phyloP scores from a whole-genome alignment of 1,284 basidiomycete species.

The Mycena sp. region DNA sequence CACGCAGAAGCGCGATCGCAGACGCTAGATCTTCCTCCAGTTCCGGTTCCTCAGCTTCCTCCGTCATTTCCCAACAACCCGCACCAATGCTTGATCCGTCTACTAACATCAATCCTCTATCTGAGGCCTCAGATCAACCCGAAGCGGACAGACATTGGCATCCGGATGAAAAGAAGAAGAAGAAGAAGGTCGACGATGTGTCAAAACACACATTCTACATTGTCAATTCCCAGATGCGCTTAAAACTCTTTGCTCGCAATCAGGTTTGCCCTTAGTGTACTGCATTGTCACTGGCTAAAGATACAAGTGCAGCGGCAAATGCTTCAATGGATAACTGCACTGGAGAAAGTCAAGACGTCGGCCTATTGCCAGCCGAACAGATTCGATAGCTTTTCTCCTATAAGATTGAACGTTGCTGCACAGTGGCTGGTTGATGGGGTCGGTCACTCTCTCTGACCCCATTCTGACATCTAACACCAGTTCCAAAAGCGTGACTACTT shows the following conservation, averaged over 20 bases:
- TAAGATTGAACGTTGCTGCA: constrained; percentile 91
- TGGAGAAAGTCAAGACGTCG: constrained; percentile 84
- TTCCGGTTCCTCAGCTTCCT: constrained; percentile 43
- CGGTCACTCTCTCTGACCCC: constrained; percentile 39
- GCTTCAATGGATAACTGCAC: constrained; percentile 95
- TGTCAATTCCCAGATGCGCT: constrained; percentile 88
- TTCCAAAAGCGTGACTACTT: constrained; percentile 86
- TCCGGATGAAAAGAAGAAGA: constrained; percentile 51
- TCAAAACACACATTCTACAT: constrained; percentile 96
- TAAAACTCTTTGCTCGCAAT: constrained; percentile 91
- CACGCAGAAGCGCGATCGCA: constrained; percentile 13
- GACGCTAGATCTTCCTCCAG: constrained; percentile 22
- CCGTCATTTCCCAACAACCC: constrained; percentile 50
- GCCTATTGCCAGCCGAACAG: constrained; percentile 87
- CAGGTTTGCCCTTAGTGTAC: constrained; percentile 60
- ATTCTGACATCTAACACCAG: constrained; percentile 10
- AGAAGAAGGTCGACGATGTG: constrained; percentile 61
- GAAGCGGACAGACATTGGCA: constrained; percentile 36
- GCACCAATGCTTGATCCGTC: constrained; percentile 78
- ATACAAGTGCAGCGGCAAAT: constrained; percentile 79
- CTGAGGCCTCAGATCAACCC: constrained; percentile 36
- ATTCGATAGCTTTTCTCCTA: constrained; percentile 95
- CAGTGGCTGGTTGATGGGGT: constrained; percentile 99
- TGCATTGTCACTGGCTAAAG: constrained; percentile 8
- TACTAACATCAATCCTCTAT: constrained; percentile 71